Base-by-base conservation (phyloP, 1,284 basidiomycete genomes). In the Cryptococcus sp. region DNA sequence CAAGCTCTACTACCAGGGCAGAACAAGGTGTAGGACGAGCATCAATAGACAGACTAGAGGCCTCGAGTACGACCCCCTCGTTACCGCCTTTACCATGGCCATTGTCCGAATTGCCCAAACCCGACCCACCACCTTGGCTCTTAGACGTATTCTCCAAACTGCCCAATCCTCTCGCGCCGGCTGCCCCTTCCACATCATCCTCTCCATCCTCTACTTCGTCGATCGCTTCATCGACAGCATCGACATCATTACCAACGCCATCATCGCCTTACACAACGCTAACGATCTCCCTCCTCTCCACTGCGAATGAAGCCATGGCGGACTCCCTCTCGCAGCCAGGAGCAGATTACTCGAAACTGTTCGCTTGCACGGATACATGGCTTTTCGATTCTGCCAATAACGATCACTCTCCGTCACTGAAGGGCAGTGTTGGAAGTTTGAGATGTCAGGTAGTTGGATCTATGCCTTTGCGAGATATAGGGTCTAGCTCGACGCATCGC, bases 201-300 rank as follows among this genome's bases (percentile, higher is more conserved):
- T 56, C 52, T 46, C 38, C 38, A 25, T 11, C 10, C 22, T 15
- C 43, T 52, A 19, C 25, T 16, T 47, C 49, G 25, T 40, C 46
- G 15, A 13, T 27, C n/a, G 16, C 42, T 30, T 35, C 38, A 30
- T 45, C 47, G 8, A 40, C 48, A 15, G 49, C 59, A 49, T 46
- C 54, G 23, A 23, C 30, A n/a, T 38, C 50, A 23, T 46, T 27
- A 42, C 49, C 54, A 17, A 30, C 50, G 48, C 23, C 19, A 43
- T 47, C 54, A 25, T 43, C 50, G 45, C 25, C 47, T 23, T 30
- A 54, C n/a, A 52, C 54, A 15, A 50, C 47, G 3, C 52, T 55
- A 6, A 70, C 68, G 10, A 65, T 77, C 19, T 71, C 69, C 11
- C 65, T 77, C 41, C 58, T 75, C 3, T 68, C 72, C 1, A 48